Evolutionary conservation across 2,329 filamentous ascomycete species (phyloP).

Genomic region (Cladobotryum protrusum): DNA sequence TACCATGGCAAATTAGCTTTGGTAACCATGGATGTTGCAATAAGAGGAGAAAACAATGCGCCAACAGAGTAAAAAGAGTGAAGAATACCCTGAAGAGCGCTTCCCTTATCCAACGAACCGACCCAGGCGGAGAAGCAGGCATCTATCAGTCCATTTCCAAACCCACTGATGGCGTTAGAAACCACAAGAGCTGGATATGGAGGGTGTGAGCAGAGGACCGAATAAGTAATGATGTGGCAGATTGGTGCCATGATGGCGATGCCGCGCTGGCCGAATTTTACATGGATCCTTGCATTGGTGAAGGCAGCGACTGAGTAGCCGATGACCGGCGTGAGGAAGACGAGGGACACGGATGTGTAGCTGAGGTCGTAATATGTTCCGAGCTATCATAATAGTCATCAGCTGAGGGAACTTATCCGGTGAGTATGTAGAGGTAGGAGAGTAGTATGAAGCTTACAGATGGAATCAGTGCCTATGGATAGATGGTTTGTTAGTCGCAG

Average conservation of each 20-base stretch:
- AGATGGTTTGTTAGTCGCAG: not conserved
- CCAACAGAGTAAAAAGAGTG: constrained; percentile 62
- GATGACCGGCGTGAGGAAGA: constrained; percentile 58
- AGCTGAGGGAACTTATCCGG: no score
- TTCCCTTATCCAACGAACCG: constrained; percentile 62
- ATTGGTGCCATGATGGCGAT: constrained; percentile 56
- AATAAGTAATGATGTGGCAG: constrained; percentile 56
- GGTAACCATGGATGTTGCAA: constrained; percentile 62
- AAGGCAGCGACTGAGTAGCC: constrained; percentile 58
- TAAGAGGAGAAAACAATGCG: constrained; percentile 55
- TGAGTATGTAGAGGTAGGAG: not conserved
- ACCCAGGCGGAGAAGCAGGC: constrained; percentile 45
- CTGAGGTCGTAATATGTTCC: constrained; percentile 54
- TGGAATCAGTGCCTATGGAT: constrained; percentile 27
- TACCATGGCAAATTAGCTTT: constrained; percentile 56
- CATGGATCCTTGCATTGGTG: constrained; percentile 54
- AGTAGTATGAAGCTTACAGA: constrained; percentile 23
- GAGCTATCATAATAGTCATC: constrained; percentile 32
- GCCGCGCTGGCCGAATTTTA: constrained; percentile 58
- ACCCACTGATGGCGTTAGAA: constrained; percentile 56
- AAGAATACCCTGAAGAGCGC: constrained; percentile 59
- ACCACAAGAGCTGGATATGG: constrained; percentile 59
- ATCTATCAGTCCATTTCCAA: constrained; percentile 59
- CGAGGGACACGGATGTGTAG: constrained; percentile 55
- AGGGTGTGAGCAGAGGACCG: constrained; percentile 54